A percentile compares a stretch with the other conserved stretches of the same genome.
These are phyloP conservation scores for Cyberlindnera meyerae DNA, from an alignment of 805 yeast genomes.

Conservation along the genomic window DNA sequence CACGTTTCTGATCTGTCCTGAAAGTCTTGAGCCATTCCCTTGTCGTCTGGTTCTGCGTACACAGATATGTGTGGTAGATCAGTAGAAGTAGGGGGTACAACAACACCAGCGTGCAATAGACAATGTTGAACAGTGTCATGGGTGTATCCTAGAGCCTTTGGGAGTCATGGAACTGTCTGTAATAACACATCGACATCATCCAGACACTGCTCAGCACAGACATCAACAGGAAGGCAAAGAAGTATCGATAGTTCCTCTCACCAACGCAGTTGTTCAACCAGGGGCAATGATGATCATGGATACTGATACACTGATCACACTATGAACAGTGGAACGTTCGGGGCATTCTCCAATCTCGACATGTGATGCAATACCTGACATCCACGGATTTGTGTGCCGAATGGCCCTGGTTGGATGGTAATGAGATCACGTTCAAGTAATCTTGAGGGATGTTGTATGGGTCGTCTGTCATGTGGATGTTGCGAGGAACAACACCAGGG, in stretches of 20 bases:
- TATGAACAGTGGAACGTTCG: conserved; percentile 69
- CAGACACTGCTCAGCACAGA: conserved; percentile 28
- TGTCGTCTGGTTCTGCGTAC: conserved; percentile 59
- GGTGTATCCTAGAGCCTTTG: conserved; percentile 28
- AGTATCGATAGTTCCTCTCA: conserved; percentile 61
- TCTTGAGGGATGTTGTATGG: conserved; percentile 47
- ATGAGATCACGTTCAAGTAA: conserved; percentile 43
- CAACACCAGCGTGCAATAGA: conserved; percentile 42
- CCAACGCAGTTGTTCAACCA: conserved; percentile 79
- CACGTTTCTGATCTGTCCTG: conserved; percentile 28
- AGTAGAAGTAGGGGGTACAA: conserved; percentile 54
- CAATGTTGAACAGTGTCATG: conserved; percentile 46
- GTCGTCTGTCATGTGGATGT: conserved; percentile 50
- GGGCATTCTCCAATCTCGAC: conserved; percentile 74
- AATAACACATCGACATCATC: conserved; percentile 29
- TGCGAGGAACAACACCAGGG: conserved; percentile 65
- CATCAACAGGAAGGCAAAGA: conserved; percentile 45
- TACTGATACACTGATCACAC: conserved; percentile 56
- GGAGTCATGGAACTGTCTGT: conserved; percentile 26
- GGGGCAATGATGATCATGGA: conserved; percentile 37
- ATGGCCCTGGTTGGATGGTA: conserved; percentile 36
- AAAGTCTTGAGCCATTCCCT: conserved; percentile 59
- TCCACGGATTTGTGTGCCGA: conserved; percentile 31
- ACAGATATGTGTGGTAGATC: conserved; percentile 48
- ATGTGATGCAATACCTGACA: conserved; percentile 56